Conservation (phyloP, 768 basidiomycete species). For the Boletus rubroflammeus region DNA sequence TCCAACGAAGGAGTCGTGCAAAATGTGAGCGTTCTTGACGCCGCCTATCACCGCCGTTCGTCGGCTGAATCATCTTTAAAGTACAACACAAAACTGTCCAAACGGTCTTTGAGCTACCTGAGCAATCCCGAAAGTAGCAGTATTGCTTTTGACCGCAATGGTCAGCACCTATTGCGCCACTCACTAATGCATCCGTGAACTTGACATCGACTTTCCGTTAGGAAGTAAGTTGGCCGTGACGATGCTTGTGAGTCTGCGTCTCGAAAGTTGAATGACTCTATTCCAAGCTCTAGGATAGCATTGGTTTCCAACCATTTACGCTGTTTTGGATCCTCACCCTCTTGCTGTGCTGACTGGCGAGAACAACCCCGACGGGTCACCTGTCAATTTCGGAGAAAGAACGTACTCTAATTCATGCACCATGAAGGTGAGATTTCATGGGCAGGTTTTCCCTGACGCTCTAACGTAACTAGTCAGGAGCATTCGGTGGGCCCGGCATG, state of each 20-base stretch:
- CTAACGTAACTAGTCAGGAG: constrained; percentile 53
- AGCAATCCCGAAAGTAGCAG: constrained; percentile 67
- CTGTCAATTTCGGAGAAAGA: constrained; percentile 42
- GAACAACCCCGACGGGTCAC: constrained; percentile 53
- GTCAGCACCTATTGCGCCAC: constrained; percentile 32
- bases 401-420: constrained; percentile 72
- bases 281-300: constrained; percentile 40
- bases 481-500: constrained; percentile 61
- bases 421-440: constrained; percentile 55
- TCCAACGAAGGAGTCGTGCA: constrained; percentile 54
- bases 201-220: constrained; percentile 23
- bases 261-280: not conserved
- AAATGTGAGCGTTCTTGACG: constrained; percentile 11
- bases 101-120: constrained; percentile 36
- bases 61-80: constrained; percentile 33
- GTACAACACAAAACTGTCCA: constrained; percentile 48
- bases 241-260: constrained; percentile 49
- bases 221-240: constrained; percentile 64
- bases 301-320: constrained; percentile 68
- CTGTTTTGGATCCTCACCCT: constrained; percentile 62
- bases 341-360: constrained; percentile 63
- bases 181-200: constrained; percentile 1
- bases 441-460: not conserved
- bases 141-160: constrained; percentile 63
- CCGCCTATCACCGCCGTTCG: constrained; percentile 4